phyloP scores from a whole-genome alignment of 2,329 filamentous ascomycete genomes.

The Fusarium nisikadoi region DNA sequence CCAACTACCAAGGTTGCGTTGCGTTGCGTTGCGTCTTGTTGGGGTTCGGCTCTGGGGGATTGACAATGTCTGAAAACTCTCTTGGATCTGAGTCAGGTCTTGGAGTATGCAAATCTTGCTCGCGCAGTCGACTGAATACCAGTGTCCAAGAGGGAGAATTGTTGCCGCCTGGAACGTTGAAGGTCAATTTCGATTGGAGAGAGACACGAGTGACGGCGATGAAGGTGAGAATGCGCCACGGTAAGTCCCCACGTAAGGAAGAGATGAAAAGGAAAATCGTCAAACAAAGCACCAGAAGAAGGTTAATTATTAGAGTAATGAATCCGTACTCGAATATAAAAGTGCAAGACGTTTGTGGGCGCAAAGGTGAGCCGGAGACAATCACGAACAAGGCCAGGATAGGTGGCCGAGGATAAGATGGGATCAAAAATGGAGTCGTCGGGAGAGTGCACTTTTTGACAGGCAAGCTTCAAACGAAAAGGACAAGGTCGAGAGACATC shows the following conservation, averaged over 20 bases:
- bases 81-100: conserved; percentile 25
- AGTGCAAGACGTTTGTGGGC: conserved; percentile 22
- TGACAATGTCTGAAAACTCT: conserved; percentile 29
- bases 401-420: background rate
- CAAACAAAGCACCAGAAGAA: background rate
- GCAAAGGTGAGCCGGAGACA: conserved; percentile 34
- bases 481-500: conserved; percentile 7
- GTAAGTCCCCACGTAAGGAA: background rate
- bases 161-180: conserved; percentile 19
- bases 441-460: conserved; percentile 11
- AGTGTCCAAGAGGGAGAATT: conserved; percentile 24
- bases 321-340: conserved; percentile 13
- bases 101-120: conserved; percentile 2
- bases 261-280: background rate
- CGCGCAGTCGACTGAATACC: conserved; percentile 19
- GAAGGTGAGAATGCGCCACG: conserved; percentile 19
- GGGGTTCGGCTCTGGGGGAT: conserved; percentile 6
- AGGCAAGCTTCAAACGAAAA: background rate
- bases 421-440: conserved; percentile 24
- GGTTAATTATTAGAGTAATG: background rate
- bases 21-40: background rate
- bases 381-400: conserved; percentile 24
- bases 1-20: background rate
- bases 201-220: background rate
- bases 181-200: conserved; percentile 9